phyloP scores from a whole-genome alignment of 306 rosid species.

The Luffa aegyptiaca region DNA sequence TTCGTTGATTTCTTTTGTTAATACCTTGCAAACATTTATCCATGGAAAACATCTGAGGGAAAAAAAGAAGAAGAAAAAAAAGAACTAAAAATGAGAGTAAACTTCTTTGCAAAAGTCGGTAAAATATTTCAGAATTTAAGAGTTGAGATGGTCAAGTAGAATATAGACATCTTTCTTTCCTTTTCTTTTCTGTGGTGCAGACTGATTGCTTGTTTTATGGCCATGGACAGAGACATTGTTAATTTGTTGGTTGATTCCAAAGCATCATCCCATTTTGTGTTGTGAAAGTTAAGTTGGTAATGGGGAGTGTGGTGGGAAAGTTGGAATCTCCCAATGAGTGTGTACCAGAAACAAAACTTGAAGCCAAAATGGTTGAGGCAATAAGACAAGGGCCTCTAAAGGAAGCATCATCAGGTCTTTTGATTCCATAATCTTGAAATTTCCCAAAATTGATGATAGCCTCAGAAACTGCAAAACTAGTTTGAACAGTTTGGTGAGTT shows the following conservation, averaged over 20 bases:
- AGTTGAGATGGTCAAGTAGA: not conserved
- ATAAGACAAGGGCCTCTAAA: slow-evolving; percentile 48
- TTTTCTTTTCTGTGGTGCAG: not conserved
- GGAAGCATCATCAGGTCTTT: slow-evolving; percentile 72
- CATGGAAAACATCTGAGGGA: too few relatives aligned
- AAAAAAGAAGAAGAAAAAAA: too few relatives aligned
- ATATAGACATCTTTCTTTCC: not conserved
- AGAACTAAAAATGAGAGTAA: too few relatives aligned
- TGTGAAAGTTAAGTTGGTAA: slow-evolving; percentile 14
- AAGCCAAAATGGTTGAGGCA: slow-evolving; percentile 74
- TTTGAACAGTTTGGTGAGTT: slow-evolving; percentile 72
- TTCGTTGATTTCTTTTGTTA: too few relatives aligned
- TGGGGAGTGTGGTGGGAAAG: slow-evolving; percentile 67
- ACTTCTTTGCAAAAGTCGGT: too few relatives aligned
- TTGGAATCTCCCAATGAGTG: slow-evolving; percentile 23
- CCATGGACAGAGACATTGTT: not conserved
- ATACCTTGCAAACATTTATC: not conserved
- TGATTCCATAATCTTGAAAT: slow-evolving; percentile 72
- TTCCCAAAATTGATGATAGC: slow-evolving; percentile 85
- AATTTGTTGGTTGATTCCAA: not conserved
- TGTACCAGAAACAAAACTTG: slow-evolving; percentile 54
- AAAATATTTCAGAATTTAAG: not conserved
- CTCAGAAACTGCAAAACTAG: slow-evolving; percentile 69
- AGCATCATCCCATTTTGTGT: slow-evolving; percentile 13
- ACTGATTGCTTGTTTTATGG: not conserved